Evolutionary conservation across 805 yeast genomes (phyloP).

Genomic region (Brettanomyces anomalus): DNA sequence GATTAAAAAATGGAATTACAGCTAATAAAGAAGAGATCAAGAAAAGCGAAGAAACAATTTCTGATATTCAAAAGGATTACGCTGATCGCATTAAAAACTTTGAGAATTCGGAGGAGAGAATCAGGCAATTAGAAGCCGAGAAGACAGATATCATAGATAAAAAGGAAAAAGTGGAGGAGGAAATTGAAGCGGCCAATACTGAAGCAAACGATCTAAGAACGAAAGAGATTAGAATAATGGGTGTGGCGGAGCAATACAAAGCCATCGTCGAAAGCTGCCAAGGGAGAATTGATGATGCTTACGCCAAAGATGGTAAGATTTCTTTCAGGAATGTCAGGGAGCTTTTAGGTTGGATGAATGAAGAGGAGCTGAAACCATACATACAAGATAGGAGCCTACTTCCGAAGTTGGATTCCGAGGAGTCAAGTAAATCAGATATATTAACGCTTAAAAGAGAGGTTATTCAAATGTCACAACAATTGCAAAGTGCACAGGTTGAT

Average conservation of each 20-base stretch:
- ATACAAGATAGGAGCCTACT: constrained; percentile 4
- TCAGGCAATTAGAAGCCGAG: constrained; percentile 21
- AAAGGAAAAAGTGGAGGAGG: constrained; percentile 34
- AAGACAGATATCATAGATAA: constrained; percentile 32
- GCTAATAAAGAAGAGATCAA: constrained; percentile 40
- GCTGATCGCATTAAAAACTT: constrained; percentile 19
- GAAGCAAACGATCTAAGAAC: constrained; percentile 51
- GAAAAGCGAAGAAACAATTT: constrained; percentile 26
- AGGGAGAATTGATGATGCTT: constrained; percentile 32
- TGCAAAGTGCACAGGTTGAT: constrained; percentile 55
- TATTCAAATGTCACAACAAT: constrained; percentile 42
- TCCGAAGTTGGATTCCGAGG: constrained; percentile 30
- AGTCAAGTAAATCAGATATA: constrained; percentile 38
- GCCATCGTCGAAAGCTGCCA: constrained; percentile 28
- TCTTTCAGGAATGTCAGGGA: constrained; percentile 47
- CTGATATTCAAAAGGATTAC: constrained; percentile 22
- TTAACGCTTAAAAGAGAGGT: constrained; percentile 43
- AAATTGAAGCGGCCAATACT: constrained; percentile 29
- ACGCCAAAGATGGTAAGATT: constrained; percentile 25
- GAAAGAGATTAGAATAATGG: constrained; percentile 56
- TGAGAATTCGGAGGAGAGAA: constrained; percentile 25
- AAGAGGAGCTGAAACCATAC: constrained; percentile 16
- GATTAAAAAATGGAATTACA: constrained; percentile 39
- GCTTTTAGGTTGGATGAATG: constrained; percentile 42
- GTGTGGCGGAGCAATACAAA: constrained; percentile 51